Percentiles rank a stretch among this genome's conserved stretches.
phyloP scores from a whole-genome alignment of 2,329 filamentous ascomycete genomes.

The Calonectria fujianensis region DNA sequence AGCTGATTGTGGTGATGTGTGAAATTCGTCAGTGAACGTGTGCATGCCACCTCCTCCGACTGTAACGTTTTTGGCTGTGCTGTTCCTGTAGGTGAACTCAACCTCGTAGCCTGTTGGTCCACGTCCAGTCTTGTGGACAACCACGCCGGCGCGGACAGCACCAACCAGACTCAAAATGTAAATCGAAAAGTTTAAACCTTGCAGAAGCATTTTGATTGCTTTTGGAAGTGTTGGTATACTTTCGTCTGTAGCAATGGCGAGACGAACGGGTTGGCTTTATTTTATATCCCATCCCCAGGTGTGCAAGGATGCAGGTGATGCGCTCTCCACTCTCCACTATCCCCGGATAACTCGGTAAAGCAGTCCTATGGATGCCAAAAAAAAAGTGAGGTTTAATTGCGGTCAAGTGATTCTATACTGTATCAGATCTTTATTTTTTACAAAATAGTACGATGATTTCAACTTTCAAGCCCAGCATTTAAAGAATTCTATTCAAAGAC shows the following conservation, averaged over 20 bases:
- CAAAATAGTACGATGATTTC: background rate
- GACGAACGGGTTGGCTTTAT: background rate
- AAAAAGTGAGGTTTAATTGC: background rate
- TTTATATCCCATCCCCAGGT: background rate
- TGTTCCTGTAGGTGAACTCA: conserved; percentile 18
- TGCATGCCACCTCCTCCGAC: conserved; percentile 10
- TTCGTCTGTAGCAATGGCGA: background rate
- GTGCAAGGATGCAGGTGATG: background rate
- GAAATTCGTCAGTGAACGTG: conserved; percentile 18
- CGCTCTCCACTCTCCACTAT: background rate
- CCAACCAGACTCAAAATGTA: background rate
- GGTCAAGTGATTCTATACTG: background rate
- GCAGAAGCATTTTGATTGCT: background rate
- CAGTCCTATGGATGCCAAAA: background rate
- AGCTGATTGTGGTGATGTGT: background rate
- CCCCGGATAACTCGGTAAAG: background rate
- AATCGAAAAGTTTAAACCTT: background rate
- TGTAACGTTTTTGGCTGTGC: conserved; percentile 1
- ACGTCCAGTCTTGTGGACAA: conserved; percentile 10
- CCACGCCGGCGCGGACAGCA: background rate
- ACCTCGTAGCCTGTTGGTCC: conserved; percentile 18
- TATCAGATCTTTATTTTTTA: background rate
- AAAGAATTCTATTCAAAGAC: background rate
- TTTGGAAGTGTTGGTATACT: too few relatives aligned
- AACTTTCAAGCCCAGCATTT: background rate